Conservation (phyloP, 306 rosid species). For the Cucumis hystrix region DNA sequence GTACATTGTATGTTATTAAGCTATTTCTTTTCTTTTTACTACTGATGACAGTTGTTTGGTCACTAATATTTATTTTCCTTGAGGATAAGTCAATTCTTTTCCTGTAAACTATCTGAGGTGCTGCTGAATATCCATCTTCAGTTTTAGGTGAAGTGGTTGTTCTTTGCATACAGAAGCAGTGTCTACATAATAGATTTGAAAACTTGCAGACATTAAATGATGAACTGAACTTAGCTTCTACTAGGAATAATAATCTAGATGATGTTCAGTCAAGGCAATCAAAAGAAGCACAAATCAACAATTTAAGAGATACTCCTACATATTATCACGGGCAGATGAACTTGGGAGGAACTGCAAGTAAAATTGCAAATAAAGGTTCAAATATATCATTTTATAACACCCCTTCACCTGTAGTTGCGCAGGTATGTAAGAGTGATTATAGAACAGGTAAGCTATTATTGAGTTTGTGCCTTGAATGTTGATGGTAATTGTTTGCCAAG, state of each 20-base stretch:
- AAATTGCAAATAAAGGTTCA: conserved; percentile 47
- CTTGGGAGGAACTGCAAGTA: conserved; percentile 54
- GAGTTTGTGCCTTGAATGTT: background rate
- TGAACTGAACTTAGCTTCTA: conserved; percentile 39
- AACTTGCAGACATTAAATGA: conserved; percentile 36
- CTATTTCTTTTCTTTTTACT: background rate
- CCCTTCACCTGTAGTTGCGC: conserved; percentile 76
- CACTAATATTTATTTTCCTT: background rate
- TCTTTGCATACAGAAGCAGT: conserved; percentile 72
- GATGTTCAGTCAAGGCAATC: conserved; percentile 56
- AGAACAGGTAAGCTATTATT: background rate
- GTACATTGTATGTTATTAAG: background rate
- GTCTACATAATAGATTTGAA: conserved; percentile 42
- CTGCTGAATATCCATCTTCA: conserved; percentile 83
- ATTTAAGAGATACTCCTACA: conserved; percentile 58
- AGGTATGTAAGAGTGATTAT: conserved; percentile 32
- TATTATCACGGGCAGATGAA: conserved; percentile 42
- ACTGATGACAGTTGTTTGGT: background rate
- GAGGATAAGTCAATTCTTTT: background rate
- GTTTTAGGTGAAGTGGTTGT: conserved; percentile 92
- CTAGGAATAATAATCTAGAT: conserved; percentile 41
- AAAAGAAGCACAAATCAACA: conserved; percentile 53
- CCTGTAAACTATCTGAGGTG: conserved; percentile 38
- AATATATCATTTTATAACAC: conserved; percentile 70
- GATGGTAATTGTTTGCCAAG: background rate